Conservation (phyloP, 2,329 filamentous ascomycete species). For the Paraconiothyrium sp. region DNA sequence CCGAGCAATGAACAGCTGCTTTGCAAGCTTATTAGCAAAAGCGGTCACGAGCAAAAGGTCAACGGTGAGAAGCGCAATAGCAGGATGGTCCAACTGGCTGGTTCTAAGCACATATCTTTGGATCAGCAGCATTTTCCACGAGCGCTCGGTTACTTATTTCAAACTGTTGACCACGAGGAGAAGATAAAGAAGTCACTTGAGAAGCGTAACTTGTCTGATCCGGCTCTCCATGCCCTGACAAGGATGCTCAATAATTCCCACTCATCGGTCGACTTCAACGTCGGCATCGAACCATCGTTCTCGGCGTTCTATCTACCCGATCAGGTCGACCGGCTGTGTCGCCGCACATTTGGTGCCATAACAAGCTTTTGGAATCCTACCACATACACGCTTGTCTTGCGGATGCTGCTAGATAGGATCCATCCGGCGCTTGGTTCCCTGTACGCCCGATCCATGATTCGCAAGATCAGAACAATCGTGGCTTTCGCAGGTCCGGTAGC, state of each 20-base stretch:
- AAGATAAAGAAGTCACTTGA: constrained; percentile 58
- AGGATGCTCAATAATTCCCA: constrained; percentile 75
- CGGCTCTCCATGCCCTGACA: constrained; percentile 71
- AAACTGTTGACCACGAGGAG: constrained; percentile 63
- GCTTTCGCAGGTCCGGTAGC: constrained; percentile 78
- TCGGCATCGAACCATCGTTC: constrained; percentile 88
- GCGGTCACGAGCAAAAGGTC: constrained; percentile 63
- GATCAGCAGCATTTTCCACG: constrained; percentile 77
- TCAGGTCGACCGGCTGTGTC: constrained; percentile 81
- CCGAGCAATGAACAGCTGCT: constrained; percentile 72
- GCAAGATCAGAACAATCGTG: constrained; percentile 84
- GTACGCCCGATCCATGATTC: constrained; percentile 84
- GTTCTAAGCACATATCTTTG: constrained; percentile 41
- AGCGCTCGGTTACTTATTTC: constrained; percentile 79
- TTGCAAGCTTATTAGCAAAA: constrained; percentile 73
- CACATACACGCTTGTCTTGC: constrained; percentile 76
- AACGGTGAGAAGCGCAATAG: neutral
- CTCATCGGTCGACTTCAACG: constrained; percentile 72
- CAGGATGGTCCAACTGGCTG: neutral
- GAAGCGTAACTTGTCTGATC: constrained; percentile 66
- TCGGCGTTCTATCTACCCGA: constrained; percentile 78
- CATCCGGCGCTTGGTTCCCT: constrained; percentile 85
- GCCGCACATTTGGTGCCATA: constrained; percentile 69
- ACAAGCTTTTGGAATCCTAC: constrained; percentile 77
- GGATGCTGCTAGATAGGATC: constrained; percentile 81